Evolutionary conservation across 2,329 filamentous ascomycete species (phyloP), one percentile per base, ranked within the genome.

Genomic region (Diatrype stigma): DNA sequence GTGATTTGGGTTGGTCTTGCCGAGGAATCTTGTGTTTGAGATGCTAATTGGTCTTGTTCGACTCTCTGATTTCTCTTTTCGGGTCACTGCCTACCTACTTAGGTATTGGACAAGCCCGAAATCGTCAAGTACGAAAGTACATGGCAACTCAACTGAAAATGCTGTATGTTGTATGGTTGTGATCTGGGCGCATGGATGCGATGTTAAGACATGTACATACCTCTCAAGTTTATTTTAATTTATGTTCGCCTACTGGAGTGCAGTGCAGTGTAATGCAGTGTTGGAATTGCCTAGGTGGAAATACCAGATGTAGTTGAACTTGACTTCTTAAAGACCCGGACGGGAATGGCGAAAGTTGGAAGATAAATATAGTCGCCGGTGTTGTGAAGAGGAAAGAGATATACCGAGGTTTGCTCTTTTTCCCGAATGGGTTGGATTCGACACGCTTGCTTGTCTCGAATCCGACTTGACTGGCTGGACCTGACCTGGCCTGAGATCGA

Each of bases 61-160:
- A 44, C 22, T 8, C 3, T 44, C 22, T 44, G 40, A 44, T 28
- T 44, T 44, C 40, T 44, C 40, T 44, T 42, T 44, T 44, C 40
- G 40, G 40, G 40, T n/a, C 21, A 44, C 26, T 44, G 40, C 22
- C 40, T 44, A 44, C 40, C 40, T 44, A 44, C 40, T 44, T 44
- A 44, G 40, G 40, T 26, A 44, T 44, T n/a, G 40, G 40, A 16
- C 12, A 37, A 26, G 21, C 5, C 21, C 40, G 21, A 10, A 44
- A 44, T 21, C 12, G 19, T 14, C 19, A 10, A 21, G 37, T 40
- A 21, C 37, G 19, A 21, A 40, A 22, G 37, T 40, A 40, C 37
- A 40, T 22, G 37, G 37, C 11, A 22, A 44, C 34, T 37, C 6
- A 37, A 16, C 4, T 7, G 34, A 5, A 30, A 30, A 30, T 6